phyloP scores from a whole-genome alignment of 805 yeast genomes.

The Saturnispora bothae region DNA sequence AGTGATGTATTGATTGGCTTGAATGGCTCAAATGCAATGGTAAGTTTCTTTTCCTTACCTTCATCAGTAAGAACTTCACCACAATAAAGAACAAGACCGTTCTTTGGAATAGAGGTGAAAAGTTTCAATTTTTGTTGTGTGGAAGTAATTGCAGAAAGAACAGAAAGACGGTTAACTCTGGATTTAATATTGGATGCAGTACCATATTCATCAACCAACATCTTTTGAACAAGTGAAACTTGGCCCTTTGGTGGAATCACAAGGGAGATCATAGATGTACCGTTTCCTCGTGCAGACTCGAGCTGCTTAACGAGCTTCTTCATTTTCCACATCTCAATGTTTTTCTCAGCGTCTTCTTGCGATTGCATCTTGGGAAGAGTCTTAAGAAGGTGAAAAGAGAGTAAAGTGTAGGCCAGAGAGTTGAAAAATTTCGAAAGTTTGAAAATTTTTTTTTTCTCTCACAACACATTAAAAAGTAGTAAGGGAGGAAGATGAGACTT shows the following conservation, averaged over 20 bases:
- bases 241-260: conserved; percentile 95
- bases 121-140: conserved; percentile 94
- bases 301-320: conserved; percentile 84
- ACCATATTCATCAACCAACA: conserved; percentile 97
- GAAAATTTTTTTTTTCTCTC: conserved; percentile 3
- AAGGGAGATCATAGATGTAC: conserved; percentile 97
- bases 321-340: conserved; percentile 98
- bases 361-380: conserved; percentile 28
- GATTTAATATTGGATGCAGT: conserved; percentile 98
- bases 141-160: conserved; percentile 91
- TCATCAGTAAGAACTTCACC: conserved; percentile 97
- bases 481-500: no score
- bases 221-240: conserved; percentile 74
- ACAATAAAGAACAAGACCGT: conserved; percentile 93
- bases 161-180: conserved; percentile 92
- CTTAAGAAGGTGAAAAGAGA: no score
- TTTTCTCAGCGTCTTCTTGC: conserved; percentile 87
- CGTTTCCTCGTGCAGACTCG: conserved; percentile 93
- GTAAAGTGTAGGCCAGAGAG: no score
- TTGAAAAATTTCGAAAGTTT: background rate
- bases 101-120: conserved; percentile 81
- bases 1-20: conserved; percentile 97
- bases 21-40: conserved; percentile 97
- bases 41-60: conserved; percentile 94
- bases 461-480: no score